Evolutionary conservation across 345 rosid genomes (phyloP).

Genomic region (Erucastrum elatum): DNA sequence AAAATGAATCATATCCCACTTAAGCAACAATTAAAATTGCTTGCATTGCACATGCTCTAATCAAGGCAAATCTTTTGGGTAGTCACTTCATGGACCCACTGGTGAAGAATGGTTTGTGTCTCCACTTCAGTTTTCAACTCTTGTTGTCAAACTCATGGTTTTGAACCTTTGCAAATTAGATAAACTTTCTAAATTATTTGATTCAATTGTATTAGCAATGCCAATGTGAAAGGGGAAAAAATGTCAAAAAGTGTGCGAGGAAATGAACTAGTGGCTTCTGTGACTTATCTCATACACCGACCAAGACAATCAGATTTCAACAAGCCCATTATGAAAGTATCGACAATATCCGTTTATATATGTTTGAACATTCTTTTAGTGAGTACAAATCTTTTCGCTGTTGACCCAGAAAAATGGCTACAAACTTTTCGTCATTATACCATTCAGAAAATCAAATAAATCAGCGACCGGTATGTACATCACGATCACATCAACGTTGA

Average conservation of each 20-base stretch:
- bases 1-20: too few relatives aligned
- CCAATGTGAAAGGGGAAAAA: slow-evolving; percentile 32
- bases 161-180: slow-evolving; percentile 8
- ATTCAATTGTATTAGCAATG: background rate
- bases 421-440: background rate
- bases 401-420: background rate
- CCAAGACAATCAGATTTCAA: slow-evolving; percentile 25
- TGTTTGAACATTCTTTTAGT: slow-evolving; percentile 3
- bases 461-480: slow-evolving; percentile 4
- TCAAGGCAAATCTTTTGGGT: too few relatives aligned
- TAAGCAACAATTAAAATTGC: too few relatives aligned
- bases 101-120: slow-evolving; percentile 9
- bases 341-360: background rate
- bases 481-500: slow-evolving; percentile 28
- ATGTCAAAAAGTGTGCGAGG: slow-evolving; percentile 30
- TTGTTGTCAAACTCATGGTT: slow-evolving; percentile 28
- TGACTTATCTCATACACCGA: slow-evolving; percentile 34
- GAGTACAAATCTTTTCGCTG: background rate
- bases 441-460: background rate
- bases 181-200: background rate
- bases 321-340: slow-evolving; percentile 8
- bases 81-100: slow-evolving; percentile 17
- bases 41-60: too few relatives aligned
- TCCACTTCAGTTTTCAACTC: background rate
- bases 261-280: slow-evolving; percentile 20